Conservation (phyloP, 1,284 basidiomycete species). For the Wallemia mellicola region DNA sequence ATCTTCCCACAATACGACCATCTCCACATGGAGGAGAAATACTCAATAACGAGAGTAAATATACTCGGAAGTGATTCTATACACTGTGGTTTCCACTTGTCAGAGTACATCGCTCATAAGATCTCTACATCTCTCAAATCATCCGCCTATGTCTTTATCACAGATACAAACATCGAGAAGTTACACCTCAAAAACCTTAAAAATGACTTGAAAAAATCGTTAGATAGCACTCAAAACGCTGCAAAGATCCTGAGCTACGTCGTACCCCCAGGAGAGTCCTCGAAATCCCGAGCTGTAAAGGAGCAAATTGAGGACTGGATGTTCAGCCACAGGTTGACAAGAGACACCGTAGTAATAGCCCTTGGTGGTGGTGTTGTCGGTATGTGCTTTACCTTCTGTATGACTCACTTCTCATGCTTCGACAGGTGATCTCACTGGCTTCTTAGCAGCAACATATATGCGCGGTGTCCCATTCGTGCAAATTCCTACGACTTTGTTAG, state of each 20-base stretch:
- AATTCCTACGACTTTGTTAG: conserved; percentile 81
- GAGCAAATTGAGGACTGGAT: conserved; percentile 84
- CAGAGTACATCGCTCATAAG: conserved; percentile 54
- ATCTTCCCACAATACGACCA: background rate
- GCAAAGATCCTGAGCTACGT: conserved; percentile 49
- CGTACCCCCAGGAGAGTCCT: conserved; percentile 67
- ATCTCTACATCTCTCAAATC: conserved; percentile 43
- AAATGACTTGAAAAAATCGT: conserved; percentile 28
- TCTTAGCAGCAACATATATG: conserved; percentile 92
- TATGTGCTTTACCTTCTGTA: background rate
- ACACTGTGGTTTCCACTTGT: conserved; percentile 68
- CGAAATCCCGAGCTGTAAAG: conserved; percentile 73
- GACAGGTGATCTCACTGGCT: conserved; percentile 55
- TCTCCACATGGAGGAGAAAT: background rate
- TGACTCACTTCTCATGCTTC: background rate
- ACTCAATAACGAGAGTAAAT: conserved; percentile 24
- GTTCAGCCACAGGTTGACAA: conserved; percentile 56
- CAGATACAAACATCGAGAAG: conserved; percentile 60
- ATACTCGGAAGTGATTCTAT: conserved; percentile 68
- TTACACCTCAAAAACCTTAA: conserved; percentile 42
- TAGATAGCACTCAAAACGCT: conserved; percentile 15
- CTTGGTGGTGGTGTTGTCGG: conserved; percentile 87
- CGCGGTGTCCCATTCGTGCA: conserved; percentile 74
- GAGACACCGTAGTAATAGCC: conserved; percentile 77
- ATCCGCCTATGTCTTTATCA: conserved; percentile 73